Evolutionary conservation across 768 basidiomycete species (phyloP), one percentile per base, ranked within the genome.

Genomic region (Boletus reticulatus): DNA sequence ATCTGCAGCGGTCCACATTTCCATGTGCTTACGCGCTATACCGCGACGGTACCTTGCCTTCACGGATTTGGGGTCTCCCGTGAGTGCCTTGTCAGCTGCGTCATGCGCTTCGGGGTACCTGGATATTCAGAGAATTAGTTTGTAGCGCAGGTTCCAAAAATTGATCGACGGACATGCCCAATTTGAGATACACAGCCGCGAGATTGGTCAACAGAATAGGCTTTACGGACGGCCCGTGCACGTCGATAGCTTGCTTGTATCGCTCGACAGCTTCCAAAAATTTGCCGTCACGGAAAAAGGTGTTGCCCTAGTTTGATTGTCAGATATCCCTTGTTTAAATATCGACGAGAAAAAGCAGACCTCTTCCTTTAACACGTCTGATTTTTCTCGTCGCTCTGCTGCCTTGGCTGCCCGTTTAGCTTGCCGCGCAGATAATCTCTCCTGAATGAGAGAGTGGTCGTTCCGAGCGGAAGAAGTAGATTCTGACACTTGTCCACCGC

Each of bases 181-280:
- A 63, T 57, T 79, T 76, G 13, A 82, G 64, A 59, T 75, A 76
- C 1, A 76, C 69, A 19, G 72, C 71, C 0, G 78, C 73, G 24
- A 81, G 62, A 56, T 82, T 82, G 11, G 72, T 49, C 44, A 80
- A 65, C 50, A 76, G 73, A 5, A 74, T 55, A 0, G 76, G 69
- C 24, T 75, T 71, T 6, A 43, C 19, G 12, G 56, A 53, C 0
- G 67, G 63, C 1, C 78, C 74, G 42, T 79, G 74, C 19, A 72
- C 62, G 2, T 64, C 37, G 2, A 75, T 70, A 0, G 80, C 80
- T 2, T 59, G 64, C 29, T 72, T 71, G 60, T 81, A 83, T 46
- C 69, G 69, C 1, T 71, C 66, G 4, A 78, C 68, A 1, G 79
- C 77, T 11, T 73, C 69, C 1, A 55, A 59, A 61, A 70, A 78